These are phyloP conservation scores for Syzygium syzygioides DNA, from an alignment of 441 rosid species.

Conservation along the genomic window DNA sequence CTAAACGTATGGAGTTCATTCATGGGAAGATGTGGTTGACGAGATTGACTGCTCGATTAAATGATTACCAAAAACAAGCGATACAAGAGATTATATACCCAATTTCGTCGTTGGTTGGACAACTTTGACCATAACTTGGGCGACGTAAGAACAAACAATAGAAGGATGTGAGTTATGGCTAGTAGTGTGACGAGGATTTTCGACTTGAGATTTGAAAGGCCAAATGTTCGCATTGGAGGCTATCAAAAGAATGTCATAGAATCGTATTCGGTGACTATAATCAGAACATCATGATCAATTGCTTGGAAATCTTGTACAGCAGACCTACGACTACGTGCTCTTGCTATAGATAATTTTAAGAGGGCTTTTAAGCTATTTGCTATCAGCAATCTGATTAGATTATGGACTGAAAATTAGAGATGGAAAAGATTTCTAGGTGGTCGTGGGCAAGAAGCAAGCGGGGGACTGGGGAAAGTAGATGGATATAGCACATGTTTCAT, in stretches of 20 bases:
- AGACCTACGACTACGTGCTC: no score
- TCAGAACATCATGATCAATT: no score
- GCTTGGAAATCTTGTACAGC: no score
- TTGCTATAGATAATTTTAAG: no score
- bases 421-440: neutral
- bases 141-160: no score
- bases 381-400: neutral
- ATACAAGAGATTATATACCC: no score
- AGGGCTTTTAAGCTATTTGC: no score
- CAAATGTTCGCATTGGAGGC: neutral
- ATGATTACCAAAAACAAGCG: neutral
- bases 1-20: neutral
- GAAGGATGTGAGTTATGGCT: neutral
- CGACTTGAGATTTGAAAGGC: neutral
- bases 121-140: neutral
- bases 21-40: neutral
- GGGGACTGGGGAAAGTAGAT: neutral
- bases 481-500: constrained; percentile 57
- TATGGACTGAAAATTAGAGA: neutral
- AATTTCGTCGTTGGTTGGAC: no score
- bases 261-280: no score
- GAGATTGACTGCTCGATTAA: neutral
- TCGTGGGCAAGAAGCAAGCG: neutral
- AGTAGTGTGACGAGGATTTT: neutral
- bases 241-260: neutral